Percentiles rank a stretch among this genome's conserved stretches.
Evolutionary conservation across 176 grass and related monocot genomes (phyloP).

Genomic region (Hordeum vulgare): DNA sequence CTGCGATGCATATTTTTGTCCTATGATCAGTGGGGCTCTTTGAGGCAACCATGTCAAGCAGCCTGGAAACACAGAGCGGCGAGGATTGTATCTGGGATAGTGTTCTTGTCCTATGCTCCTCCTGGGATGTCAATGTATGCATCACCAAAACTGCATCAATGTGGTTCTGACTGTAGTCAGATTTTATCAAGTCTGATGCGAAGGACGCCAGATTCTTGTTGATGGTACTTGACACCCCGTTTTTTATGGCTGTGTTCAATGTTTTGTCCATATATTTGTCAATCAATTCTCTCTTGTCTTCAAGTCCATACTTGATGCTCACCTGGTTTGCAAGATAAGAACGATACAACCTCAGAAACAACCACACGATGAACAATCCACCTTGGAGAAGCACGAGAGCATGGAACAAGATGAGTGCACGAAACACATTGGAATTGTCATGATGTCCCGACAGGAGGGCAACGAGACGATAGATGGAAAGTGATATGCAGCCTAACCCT

Average conservation of each 20-base stretch:
- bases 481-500: not conserved
- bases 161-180: not conserved
- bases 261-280: conserved; percentile 4
- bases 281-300: not conserved
- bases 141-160: not conserved
- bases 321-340: not conserved
- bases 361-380: not conserved
- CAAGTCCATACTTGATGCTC: not conserved
- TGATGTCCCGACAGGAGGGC: not conserved
- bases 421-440: not conserved
- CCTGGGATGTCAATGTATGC: not conserved
- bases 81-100: not conserved
- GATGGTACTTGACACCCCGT: not conserved
- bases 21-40: not conserved
- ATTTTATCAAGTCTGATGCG: not conserved
- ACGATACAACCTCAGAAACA: not conserved
- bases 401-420: conserved; percentile 4
- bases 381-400: conserved; percentile 3
- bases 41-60: not conserved
- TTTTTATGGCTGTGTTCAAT: not conserved
- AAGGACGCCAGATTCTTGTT: conserved; percentile 3
- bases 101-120: not conserved
- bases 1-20: not conserved
- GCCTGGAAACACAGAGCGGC: not conserved
- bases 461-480: not conserved